Conservation (phyloP, 805 yeast genomes). For the Nakazawaea ernobii region DNA sequence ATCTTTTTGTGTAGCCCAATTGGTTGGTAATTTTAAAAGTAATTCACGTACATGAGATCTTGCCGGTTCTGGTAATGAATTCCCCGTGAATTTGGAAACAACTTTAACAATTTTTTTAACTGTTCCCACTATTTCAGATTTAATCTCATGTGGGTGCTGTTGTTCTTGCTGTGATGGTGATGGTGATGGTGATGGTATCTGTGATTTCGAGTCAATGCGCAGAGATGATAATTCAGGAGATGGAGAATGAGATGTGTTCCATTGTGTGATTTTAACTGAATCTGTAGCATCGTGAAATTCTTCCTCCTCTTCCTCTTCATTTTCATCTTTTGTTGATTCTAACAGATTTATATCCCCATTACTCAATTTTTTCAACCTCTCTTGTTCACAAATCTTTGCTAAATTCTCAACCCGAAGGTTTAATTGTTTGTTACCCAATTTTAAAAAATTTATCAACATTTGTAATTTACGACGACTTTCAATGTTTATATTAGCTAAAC, state of each 20-base stretch:
- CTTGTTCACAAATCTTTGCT: conserved; percentile 22
- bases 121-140: conserved; percentile 80
- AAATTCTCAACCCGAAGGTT: conserved; percentile 60
- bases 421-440: conserved; percentile 74
- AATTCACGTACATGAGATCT: conserved; percentile 76
- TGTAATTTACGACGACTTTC: conserved; percentile 74
- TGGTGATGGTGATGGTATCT: too few species aligned
- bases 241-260: conserved; percentile 7
- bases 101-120: conserved; percentile 83
- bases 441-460: conserved; percentile 73
- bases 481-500: conserved; percentile 30
- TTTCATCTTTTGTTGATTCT: conserved; percentile 10
- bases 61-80: conserved; percentile 70
- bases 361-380: conserved; percentile 12
- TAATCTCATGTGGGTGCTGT: conserved; percentile 39
- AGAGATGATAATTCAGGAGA: background rate
- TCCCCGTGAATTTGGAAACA: conserved; percentile 79
- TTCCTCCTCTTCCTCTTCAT: conserved; percentile 9
- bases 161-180: conserved; percentile 5
- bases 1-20: conserved; percentile 44
- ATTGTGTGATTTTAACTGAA: background rate
- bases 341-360: background rate
- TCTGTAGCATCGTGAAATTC: conserved; percentile 12
- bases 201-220: too few species aligned
- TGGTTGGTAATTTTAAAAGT: conserved; percentile 66